Evolutionary conservation across 768 basidiomycete species (phyloP), one percentile per base, ranked within the genome.

Genomic region (Suillus weaverae): DNA sequence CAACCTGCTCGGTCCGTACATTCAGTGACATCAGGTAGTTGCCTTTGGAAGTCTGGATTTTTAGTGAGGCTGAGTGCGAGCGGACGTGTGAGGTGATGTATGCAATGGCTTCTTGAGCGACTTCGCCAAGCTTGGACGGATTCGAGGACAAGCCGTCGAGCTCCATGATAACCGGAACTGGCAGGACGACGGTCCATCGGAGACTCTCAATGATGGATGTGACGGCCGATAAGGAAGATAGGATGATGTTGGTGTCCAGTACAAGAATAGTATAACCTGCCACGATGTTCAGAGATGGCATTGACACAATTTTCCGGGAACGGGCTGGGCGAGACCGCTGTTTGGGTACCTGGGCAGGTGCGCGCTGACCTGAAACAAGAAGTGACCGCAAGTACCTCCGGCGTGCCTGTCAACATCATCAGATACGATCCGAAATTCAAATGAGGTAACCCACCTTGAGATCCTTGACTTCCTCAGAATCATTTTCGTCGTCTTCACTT

Each of bases 141-240:
- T 91, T 89, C 63, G 80, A 76, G 1, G 85, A 82, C 9, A 99
- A 86, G n/a, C 95, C 95, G 69, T 99, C 97, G 9, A 99, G 88
- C 70, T 99, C 97, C 84, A 96, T 98, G 72, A 99, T 85, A 66
- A 97, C 97, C 0, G 95, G 96, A 4, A 99, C 85, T 4, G 97
- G 97, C 0, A 99, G 81, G 64, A 99, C 81, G 54, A 97, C 83
- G 0, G 94, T 97, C 95, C 95, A 99, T 33, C 80, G 81, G 20
- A 87, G 77, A 65, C 87, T 88, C 74, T 97, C 93, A 60, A 98
- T 81, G 64, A 99, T 81, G 14, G 88, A 84, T 0, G 85, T 76
- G 64, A 99, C 82, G 68, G 90, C 80, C 0, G 87, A 75, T 5
- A 98, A 81, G 0, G 94, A 94, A 0, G 93, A 91, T 18, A 99